phyloP scores from a whole-genome alignment of 208 protist species.

The Leishmania mexicana region DNA sequence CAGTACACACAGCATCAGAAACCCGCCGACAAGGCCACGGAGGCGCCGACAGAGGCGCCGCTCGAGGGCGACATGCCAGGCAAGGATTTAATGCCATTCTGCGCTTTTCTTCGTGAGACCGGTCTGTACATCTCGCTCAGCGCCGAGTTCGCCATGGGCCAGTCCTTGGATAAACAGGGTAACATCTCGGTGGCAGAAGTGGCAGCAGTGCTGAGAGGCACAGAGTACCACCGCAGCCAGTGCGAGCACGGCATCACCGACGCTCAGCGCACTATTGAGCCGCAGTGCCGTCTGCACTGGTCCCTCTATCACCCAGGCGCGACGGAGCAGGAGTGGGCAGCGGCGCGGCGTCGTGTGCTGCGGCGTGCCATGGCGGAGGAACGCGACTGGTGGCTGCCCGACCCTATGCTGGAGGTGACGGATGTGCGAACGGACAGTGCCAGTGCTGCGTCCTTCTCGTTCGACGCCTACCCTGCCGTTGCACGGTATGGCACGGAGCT shows the following conservation, averaged over 20 bases:
- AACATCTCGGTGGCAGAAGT: slow-evolving; percentile 56
- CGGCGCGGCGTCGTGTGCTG: slow-evolving; percentile 64
- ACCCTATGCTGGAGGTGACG: slow-evolving; percentile 73
- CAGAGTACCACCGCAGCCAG: slow-evolving; percentile 48
- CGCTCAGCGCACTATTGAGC: slow-evolving; percentile 57
- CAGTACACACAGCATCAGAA: slow-evolving; percentile 43
- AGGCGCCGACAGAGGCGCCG: slow-evolving; percentile 5
- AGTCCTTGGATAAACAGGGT: slow-evolving; percentile 62
- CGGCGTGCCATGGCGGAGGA: slow-evolving; percentile 55
- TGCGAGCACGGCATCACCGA: slow-evolving; percentile 61
- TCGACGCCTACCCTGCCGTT: slow-evolving; percentile 46
- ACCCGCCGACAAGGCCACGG: neutral
- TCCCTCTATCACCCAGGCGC: slow-evolving; percentile 76
- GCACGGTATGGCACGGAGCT: slow-evolving; percentile 76
- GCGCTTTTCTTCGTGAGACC: slow-evolving; percentile 66
- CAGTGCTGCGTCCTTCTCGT: slow-evolving; percentile 30
- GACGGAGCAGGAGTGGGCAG: slow-evolving; percentile 78
- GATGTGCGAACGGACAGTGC: slow-evolving; percentile 52
- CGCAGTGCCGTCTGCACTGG: slow-evolving; percentile 67
- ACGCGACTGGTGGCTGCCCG: slow-evolving; percentile 83
- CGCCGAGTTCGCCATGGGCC: slow-evolving; percentile 79
- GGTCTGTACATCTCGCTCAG: slow-evolving; percentile 76
- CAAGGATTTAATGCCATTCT: slow-evolving; percentile 66
- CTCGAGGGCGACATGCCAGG: slow-evolving; percentile 34
- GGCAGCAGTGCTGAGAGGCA: slow-evolving; percentile 40